Base-by-base conservation (phyloP, 768 basidiomycete genomes). In the Sporobolomyces phaffii region DNA sequence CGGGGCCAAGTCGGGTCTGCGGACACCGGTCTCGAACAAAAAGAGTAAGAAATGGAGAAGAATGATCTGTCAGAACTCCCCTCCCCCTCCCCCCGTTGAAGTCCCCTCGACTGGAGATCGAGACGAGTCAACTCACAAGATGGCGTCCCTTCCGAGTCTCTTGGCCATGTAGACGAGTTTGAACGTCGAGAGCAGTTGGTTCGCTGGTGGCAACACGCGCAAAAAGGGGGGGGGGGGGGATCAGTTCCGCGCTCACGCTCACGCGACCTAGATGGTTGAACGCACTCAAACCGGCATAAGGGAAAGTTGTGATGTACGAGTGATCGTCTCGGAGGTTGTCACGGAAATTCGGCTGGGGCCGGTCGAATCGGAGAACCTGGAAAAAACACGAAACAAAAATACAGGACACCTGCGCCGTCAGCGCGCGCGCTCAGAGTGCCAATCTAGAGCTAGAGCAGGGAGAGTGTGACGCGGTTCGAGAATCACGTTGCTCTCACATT, bases 111-210 rank as follows among this genome's bases (percentile, higher is more conserved):
- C 15, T 7, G 2, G 17, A 13, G 29, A 10, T 3, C 29, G 1
- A 11, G 38, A 41, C 40, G 40, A 41, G 10, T 41, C 40, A 41
- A 33, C 67, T 43, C 29, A 68, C 68, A 69, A 24, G 48, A 69
- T 56, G 2, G 49, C 68, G 3, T 49, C 41, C 8, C 68, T 43
- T n/a, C 60, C 68, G 1, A 69, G 53, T 5, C 62, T 58, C 17
- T 64, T 52, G 2, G 44, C 68, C 3, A 69, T 29, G 40, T 69
- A 59, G 1, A 61, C 43, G 11, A 69, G 53, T 59, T 69, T 69
- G 68, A 69, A 69, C 20, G 54, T 22, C 28, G 61, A 63, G 40
- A 69, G 22, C 15, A 69, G 48, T 36, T 69, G 68, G 34, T 61
- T 69, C 18, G 68, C 67, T 68, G 51, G 45, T 6, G 36, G n/a